Evolutionary conservation across 257 asterid genomes (phyloP).

Genomic region (Nicotiana undulata): DNA sequence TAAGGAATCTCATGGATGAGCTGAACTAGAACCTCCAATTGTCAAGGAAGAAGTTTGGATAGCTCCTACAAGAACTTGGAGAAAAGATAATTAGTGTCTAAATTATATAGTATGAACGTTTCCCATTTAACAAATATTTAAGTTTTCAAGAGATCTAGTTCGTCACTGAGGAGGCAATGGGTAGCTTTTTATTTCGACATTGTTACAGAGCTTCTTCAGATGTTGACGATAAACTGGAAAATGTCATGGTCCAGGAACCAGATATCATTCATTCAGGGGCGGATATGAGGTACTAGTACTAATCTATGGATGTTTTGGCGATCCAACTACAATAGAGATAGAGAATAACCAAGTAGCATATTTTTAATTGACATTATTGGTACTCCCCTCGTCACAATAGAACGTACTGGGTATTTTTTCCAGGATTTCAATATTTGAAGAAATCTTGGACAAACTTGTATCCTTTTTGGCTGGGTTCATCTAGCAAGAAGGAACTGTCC

Average conservation of each 20-base stretch:
- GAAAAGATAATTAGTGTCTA: not conserved
- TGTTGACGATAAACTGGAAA: not conserved
- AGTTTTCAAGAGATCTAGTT: not conserved
- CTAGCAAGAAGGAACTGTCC: not conserved
- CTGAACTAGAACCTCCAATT: constrained; percentile 1
- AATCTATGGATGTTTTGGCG: constrained; percentile 5
- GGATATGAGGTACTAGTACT: not conserved
- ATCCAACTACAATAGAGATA: constrained; percentile 9
- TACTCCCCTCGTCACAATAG: constrained; percentile 25
- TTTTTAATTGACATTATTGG: constrained; percentile 20
- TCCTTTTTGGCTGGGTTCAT: constrained; percentile 5
- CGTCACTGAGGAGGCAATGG: not conserved
- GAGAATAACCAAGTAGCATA: not conserved
- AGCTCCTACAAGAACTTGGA: not conserved
- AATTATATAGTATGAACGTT: not conserved
- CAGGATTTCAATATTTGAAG: constrained; percentile 50
- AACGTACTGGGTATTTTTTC: constrained; percentile 26
- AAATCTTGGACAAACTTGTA: constrained; percentile 37
- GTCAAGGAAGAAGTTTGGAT: not conserved
- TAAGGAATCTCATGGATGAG: constrained; percentile 1
- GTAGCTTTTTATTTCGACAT: not conserved
- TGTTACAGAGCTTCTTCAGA: not conserved
- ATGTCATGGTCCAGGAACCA: not conserved
- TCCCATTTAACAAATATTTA: not conserved
- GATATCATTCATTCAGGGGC: not conserved